phyloP scores from a whole-genome alignment of 2,329 filamentous ascomycete species.

The Elsinoe perseae region DNA sequence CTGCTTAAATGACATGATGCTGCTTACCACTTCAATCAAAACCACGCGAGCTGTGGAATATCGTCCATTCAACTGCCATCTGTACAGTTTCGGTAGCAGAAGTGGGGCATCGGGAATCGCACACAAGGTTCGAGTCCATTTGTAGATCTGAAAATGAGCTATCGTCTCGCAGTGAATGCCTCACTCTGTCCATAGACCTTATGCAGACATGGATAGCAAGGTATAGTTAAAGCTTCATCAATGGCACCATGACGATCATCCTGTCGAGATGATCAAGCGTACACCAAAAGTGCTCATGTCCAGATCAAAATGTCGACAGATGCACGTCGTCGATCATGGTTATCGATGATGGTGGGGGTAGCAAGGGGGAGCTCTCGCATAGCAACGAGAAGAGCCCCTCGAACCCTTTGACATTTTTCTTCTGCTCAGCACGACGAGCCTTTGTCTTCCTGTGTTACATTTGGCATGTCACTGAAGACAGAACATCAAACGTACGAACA shows the following conservation, averaged over 20 bases:
- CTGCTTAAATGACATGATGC: background rate
- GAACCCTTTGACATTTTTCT: background rate
- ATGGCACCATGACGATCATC: no score
- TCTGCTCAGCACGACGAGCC: background rate
- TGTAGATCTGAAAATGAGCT: background rate
- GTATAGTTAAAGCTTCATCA: no score
- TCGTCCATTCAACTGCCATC: background rate
- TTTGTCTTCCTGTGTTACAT: background rate
- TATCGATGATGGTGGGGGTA: slow-evolving; percentile 9
- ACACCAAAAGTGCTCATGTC: background rate
- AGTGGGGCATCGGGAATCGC: slow-evolving; percentile 2
- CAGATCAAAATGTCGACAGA: slow-evolving; percentile 2
- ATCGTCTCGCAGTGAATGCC: background rate
- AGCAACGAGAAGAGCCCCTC: background rate
- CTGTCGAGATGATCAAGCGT: no score
- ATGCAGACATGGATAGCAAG: no score
- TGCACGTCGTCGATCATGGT: slow-evolving; percentile 7
- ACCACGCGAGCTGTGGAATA: background rate
- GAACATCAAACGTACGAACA: background rate
- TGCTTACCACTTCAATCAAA: background rate
- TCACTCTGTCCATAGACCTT: no score
- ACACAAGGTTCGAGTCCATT: background rate
- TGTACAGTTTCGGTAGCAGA: background rate
- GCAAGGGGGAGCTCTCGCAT: background rate
- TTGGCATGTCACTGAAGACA: background rate